These are phyloP conservation scores for Huntiella bhutanensis DNA, from an alignment of 2,329 filamentous ascomycete species.

Conservation along the genomic window DNA sequence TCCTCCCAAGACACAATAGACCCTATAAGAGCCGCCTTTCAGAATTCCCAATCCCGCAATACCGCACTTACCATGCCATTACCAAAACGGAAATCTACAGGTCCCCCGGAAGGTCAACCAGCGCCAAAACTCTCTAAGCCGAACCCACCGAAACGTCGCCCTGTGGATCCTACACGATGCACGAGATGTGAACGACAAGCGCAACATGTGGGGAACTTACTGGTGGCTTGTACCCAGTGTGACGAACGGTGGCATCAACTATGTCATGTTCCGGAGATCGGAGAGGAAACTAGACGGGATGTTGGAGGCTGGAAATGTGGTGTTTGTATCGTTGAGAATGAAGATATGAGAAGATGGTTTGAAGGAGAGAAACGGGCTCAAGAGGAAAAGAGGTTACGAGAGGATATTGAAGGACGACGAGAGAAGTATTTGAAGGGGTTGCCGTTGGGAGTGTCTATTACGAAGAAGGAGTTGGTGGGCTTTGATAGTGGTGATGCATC, in stretches of 20 bases:
- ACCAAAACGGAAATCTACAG: too few species aligned
- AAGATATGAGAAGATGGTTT: slow-evolving; percentile 12
- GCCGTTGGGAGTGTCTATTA: slow-evolving; percentile 18
- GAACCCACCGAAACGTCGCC: too few species aligned
- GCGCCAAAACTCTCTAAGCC: too few species aligned
- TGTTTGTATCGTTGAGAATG: slow-evolving; percentile 12
- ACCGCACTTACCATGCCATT: too few species aligned
- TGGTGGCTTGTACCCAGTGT: slow-evolving; percentile 14
- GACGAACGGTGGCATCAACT: slow-evolving; percentile 15
- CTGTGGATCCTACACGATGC: slow-evolving; percentile 9
- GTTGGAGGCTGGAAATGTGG: slow-evolving; percentile 13
- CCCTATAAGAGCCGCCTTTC: too few species aligned
- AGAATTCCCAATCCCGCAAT: too few species aligned
- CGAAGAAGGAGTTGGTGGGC: slow-evolving; percentile 21
- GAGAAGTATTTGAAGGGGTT: slow-evolving; percentile 18
- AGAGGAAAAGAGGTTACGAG: slow-evolving; percentile 12
- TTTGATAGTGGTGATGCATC: slow-evolving; percentile 21
- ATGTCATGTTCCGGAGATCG: slow-evolving; percentile 14
- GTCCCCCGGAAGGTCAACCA: too few species aligned
- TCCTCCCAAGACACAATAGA: too few species aligned
- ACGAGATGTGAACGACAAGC: slow-evolving; percentile 14
- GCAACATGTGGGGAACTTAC: slow-evolving; percentile 12
- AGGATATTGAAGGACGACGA: slow-evolving; percentile 18
- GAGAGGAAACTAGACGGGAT: slow-evolving; percentile 6
- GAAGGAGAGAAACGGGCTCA: slow-evolving; percentile 12